These are phyloP conservation scores for Lasiodiplodia sp. DNA, from an alignment of 2,329 filamentous ascomycete species.

Conservation along the genomic window DNA sequence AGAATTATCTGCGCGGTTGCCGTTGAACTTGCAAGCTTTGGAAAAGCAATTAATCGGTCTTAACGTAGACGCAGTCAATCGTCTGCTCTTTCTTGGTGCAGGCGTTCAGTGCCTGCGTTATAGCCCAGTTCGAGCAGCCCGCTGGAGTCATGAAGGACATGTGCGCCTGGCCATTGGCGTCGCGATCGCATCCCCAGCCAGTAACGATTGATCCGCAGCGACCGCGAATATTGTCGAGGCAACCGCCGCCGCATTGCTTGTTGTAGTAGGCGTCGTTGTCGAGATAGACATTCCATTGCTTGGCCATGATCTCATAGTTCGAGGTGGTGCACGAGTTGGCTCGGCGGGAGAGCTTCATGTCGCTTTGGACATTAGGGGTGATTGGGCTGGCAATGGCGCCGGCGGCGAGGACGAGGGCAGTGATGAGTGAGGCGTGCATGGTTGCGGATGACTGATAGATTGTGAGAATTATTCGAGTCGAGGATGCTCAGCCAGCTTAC, in stretches of 20 bases:
- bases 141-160: neutral
- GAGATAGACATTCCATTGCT: neutral
- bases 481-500: neutral
- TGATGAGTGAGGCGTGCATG: neutral
- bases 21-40: too few relatives aligned
- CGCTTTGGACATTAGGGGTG: neutral
- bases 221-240: conserved; percentile 19
- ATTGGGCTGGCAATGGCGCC: conserved; percentile 1
- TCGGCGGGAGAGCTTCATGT: neutral
- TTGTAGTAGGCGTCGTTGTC: conserved; percentile 2
- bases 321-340: neutral
- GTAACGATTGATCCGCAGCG: neutral
- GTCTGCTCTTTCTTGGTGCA: neutral
- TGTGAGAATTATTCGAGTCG: neutral
- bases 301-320: too few relatives aligned
- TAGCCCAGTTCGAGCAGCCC: neutral
- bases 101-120: neutral
- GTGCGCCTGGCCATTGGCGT: neutral
- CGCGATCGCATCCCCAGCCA: neutral
- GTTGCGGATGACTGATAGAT: neutral
- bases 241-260: conserved; percentile 6
- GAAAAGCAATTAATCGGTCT: too few relatives aligned
- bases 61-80: neutral
- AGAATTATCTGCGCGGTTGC: too few relatives aligned
- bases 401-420: neutral